These are phyloP conservation scores for Nigrospora oryzae DNA, from an alignment of 2,329 filamentous ascomycete species.

Conservation along the genomic window DNA sequence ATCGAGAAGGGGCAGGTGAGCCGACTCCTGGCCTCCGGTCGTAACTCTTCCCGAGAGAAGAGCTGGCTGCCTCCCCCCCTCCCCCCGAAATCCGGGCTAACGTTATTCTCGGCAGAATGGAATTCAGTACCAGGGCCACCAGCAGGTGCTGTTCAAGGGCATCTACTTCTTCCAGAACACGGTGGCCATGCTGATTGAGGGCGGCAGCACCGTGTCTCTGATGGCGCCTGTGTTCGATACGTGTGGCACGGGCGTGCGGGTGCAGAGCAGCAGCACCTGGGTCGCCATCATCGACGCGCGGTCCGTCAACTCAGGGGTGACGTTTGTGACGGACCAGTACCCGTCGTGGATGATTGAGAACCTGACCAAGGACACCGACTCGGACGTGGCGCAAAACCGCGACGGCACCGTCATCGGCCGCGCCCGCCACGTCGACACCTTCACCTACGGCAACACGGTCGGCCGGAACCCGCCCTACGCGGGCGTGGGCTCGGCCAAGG, in stretches of 20 bases:
- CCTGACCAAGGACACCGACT: constrained; percentile 28
- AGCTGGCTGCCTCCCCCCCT: neutral
- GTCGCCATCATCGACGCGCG: constrained; percentile 30
- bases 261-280: constrained; percentile 28
- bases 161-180: constrained; percentile 34
- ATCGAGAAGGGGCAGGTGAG: constrained; percentile 28
- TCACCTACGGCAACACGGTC: constrained; percentile 33
- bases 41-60: too few species aligned
- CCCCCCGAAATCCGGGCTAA: constrained; percentile 4
- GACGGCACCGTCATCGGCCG: constrained; percentile 19
- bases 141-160: constrained; percentile 33
- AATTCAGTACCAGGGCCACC: constrained; percentile 32
- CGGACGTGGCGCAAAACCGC: constrained; percentile 23
- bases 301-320: constrained; percentile 31
- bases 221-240: constrained; percentile 30
- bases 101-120: constrained; percentile 21
- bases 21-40: neutral
- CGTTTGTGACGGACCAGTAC: constrained; percentile 24
- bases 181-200: constrained; percentile 26
- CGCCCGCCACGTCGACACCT: constrained; percentile 25
- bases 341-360: constrained; percentile 36
- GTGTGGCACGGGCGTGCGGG: constrained; percentile 25
- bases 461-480: constrained; percentile 29
- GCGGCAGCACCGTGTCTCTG: constrained; percentile 30
- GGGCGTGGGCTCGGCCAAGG: constrained; percentile 17